Conservation (phyloP, 108 stramenopile species). For the Conticribra guillardii region DNA sequence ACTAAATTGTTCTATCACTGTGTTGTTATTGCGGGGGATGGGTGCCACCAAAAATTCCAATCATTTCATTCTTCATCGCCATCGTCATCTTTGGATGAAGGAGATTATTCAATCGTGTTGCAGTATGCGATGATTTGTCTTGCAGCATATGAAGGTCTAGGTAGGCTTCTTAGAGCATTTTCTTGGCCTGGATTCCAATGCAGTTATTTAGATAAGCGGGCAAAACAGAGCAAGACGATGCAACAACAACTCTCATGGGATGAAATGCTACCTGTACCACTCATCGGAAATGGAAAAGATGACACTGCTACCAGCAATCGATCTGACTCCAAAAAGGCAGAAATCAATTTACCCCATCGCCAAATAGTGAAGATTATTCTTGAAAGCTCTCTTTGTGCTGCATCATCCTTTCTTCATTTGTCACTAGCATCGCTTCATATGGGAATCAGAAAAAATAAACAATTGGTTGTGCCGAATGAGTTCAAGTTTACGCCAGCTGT, state of each 20-base stretch:
- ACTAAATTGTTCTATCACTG: slow-evolving; percentile 41
- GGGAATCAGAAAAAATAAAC: background rate
- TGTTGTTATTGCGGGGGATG: slow-evolving; percentile 32
- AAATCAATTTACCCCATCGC: slow-evolving; percentile 12
- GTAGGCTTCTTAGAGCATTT: background rate
- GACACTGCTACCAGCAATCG: too few relatives aligned
- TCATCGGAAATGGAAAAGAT: background rate
- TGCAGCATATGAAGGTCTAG: slow-evolving; percentile 34
- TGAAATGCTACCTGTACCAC: slow-evolving; percentile 17
- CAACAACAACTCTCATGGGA: slow-evolving; percentile 19
- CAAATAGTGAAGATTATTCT: slow-evolving; percentile 36
- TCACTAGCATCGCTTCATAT: slow-evolving; percentile 19
- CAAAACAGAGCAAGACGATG: background rate
- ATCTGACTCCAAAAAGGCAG: background rate
- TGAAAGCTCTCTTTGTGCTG: slow-evolving; percentile 32
- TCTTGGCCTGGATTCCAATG: background rate
- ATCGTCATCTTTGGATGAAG: background rate
- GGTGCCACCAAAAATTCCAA: slow-evolving; percentile 20
- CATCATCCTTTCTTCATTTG: slow-evolving; percentile 28
- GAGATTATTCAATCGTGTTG: slow-evolving; percentile 1
- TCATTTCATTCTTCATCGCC: background rate
- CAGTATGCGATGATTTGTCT: slow-evolving; percentile 35
- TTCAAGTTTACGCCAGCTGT: slow-evolving; percentile 31
- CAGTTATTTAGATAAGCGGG: background rate
- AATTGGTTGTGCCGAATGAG: slow-evolving; percentile 26